Evolutionary conservation across 2,329 filamentous ascomycete genomes (phyloP).

Genomic region (Aureobasidium sp.): DNA sequence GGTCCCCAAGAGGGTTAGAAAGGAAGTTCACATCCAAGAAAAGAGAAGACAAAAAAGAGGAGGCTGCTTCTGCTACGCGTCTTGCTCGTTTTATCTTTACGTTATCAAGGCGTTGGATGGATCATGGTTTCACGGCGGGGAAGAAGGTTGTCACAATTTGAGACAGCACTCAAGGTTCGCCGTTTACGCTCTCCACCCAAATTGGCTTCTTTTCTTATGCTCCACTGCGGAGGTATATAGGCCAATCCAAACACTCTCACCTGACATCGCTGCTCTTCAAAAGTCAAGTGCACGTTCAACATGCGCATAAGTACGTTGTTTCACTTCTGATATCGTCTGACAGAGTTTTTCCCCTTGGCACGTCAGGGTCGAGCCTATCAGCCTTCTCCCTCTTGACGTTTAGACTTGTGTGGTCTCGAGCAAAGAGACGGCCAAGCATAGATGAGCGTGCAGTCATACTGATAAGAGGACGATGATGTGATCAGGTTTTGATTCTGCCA

Average conservation of each 20-base stretch:
- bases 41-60: constrained; percentile 9
- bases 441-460: neutral
- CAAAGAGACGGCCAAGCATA: neutral
- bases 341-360: neutral
- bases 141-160: neutral
- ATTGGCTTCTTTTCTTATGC: constrained; percentile 2
- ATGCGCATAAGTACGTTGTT: neutral
- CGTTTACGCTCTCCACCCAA: constrained; percentile 7
- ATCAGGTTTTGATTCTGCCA: neutral
- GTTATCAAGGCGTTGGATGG: constrained; percentile 8
- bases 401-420: neutral
- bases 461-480: neutral
- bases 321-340: neutral
- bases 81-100: constrained; percentile 2
- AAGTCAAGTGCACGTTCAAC: neutral
- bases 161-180: constrained; percentile 7
- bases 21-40: neutral
- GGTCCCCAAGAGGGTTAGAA: neutral
- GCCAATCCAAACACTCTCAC: constrained; percentile 13
- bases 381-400: neutral
- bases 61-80: neutral
- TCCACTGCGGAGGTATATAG: constrained; percentile 13
- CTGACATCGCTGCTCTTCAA: neutral
- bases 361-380: neutral
- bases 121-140: neutral